phyloP scores from a whole-genome alignment of 768 basidiomycete species.

The Tylopilus intermedius region DNA sequence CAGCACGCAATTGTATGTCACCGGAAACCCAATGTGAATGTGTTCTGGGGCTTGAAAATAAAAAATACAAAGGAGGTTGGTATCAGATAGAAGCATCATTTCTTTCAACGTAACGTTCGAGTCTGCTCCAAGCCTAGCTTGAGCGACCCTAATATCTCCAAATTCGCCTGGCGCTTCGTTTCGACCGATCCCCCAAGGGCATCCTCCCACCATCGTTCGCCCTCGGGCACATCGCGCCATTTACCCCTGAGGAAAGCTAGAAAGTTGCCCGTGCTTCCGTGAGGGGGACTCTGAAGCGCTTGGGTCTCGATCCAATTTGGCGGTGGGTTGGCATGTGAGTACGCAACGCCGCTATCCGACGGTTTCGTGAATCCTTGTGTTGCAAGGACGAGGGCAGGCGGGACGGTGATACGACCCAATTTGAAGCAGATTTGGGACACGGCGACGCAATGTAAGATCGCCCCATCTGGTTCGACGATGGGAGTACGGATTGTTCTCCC shows the following conservation, averaged over 20 bases:
- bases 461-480: conserved; percentile 41
- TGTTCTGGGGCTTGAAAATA: not conserved
- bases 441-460: conserved; percentile 55
- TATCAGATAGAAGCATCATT: not conserved
- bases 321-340: conserved; percentile 31
- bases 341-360: conserved; percentile 16
- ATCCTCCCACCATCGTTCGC: conserved; percentile 64
- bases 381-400: conserved; percentile 59
- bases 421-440: conserved; percentile 69
- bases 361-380: conserved; percentile 49
- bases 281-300: conserved; percentile 19
- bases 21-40: not conserved
- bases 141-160: conserved; percentile 20
- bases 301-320: conserved; percentile 26
- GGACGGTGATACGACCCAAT: conserved; percentile 64
- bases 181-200: conserved; percentile 51
- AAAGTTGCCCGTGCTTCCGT: conserved; percentile 18
- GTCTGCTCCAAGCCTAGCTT: conserved; percentile 21
- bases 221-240: conserved; percentile 57
- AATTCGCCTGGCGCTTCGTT: conserved; percentile 27
- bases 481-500: conserved; percentile 1
- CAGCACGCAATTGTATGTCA: not conserved
- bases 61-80: not conserved
- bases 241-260: conserved; percentile 48
- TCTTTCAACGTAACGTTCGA: conserved; percentile 8